Evolutionary conservation across 306 rosid genomes (phyloP).

Genomic region (Ormosia emarginata): DNA sequence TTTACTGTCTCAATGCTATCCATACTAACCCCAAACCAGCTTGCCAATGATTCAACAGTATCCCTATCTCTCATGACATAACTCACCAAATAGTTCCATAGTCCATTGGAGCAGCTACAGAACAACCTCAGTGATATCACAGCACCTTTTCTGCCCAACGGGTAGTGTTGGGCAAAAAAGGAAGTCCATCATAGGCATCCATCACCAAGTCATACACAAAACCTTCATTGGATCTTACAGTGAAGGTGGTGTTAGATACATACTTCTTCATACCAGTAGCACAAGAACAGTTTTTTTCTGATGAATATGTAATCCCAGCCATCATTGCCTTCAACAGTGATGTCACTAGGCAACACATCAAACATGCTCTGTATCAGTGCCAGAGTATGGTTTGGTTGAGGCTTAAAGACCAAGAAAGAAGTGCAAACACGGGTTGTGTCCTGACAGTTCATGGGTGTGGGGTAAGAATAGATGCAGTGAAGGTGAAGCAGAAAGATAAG

Average conservation of each 20-base stretch:
- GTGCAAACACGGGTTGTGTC: slow-evolving; percentile 76
- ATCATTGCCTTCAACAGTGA: slow-evolving; percentile 71
- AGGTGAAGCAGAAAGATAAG: slow-evolving; percentile 31
- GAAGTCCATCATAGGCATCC: slow-evolving; percentile 80
- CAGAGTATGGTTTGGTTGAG: slow-evolving; percentile 52
- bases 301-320: slow-evolving; percentile 55
- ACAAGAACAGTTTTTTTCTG: slow-evolving; percentile 84
- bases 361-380: slow-evolving; percentile 77
- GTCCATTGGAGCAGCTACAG: slow-evolving; percentile 86
- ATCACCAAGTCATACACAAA: slow-evolving; percentile 56
- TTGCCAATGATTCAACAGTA: slow-evolving; percentile 69
- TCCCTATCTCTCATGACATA: slow-evolving; percentile 91
- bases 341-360: slow-evolving; percentile 73
- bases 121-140: slow-evolving; percentile 78
- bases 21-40: slow-evolving; percentile 97
- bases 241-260: slow-evolving; percentile 67
- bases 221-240: slow-evolving; percentile 72
- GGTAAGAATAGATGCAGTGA: slow-evolving; percentile 31
- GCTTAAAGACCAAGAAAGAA: slow-evolving; percentile 80
- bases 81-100: slow-evolving; percentile 92
- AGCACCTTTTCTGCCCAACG: slow-evolving; percentile 63
- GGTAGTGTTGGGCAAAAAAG: slow-evolving; percentile 53
- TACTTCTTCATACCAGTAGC: slow-evolving; percentile 51
- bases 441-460: slow-evolving; percentile 68
- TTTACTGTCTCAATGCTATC: slow-evolving; percentile 81